Evolutionary conservation across 306 rosid genomes (phyloP).

Genomic region (Dryas drummondii): DNA sequence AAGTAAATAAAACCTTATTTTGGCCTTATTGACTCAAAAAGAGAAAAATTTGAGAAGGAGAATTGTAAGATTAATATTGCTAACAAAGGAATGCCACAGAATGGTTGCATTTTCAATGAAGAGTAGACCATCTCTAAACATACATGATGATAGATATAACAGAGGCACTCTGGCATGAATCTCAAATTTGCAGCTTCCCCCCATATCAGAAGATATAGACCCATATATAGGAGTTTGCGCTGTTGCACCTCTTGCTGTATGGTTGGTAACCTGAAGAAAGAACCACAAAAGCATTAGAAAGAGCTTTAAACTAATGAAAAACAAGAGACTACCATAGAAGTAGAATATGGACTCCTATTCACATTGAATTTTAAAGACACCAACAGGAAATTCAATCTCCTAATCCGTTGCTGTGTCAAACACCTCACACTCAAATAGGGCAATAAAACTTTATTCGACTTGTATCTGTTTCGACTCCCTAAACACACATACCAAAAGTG

Average conservation of each 20-base stretch:
- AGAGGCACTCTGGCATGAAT: conserved; percentile 99
- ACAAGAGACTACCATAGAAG: not conserved
- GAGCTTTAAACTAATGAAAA: no score
- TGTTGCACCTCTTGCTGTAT: conserved; percentile 99
- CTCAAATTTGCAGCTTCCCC: conserved; percentile 99
- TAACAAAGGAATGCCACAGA: not conserved
- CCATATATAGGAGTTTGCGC: conserved; percentile 93
- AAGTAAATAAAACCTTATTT: not conserved
- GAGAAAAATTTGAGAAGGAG: not conserved
- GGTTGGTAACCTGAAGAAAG: conserved; percentile 82
- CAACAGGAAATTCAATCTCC: not conserved
- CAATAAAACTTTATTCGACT: not conserved
- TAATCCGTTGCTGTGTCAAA: not conserved
- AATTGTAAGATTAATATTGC: not conserved
- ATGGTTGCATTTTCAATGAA: not conserved
- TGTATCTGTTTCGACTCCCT: not conserved
- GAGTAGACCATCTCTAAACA: conserved; percentile 11
- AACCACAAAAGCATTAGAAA: conserved; percentile 9
- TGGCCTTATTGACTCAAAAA: not conserved
- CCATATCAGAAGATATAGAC: conserved; percentile 96
- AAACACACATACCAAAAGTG: not conserved
- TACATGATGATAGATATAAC: conserved; percentile 98
- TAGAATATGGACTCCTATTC: not conserved
- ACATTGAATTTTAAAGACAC: not conserved
- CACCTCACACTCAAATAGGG: not conserved